Percentiles rank a stretch among this genome's conserved stretches.
Conservation (phyloP, 495 filamentous ascomycete species). For the Hyaloscypha hepaticicola region DNA sequence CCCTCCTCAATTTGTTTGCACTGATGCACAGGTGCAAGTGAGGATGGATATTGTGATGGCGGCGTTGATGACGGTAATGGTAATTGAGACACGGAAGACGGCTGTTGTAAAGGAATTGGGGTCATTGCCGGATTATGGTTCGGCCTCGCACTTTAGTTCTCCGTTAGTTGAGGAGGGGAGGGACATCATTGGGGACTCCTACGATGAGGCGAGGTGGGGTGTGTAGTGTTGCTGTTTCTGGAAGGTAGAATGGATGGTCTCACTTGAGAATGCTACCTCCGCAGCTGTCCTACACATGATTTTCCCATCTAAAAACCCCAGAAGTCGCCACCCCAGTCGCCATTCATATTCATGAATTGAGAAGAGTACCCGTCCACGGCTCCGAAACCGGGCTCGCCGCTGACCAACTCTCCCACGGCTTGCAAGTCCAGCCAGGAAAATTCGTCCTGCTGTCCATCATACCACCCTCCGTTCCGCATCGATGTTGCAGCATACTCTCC, state of each 20-base stretch:
- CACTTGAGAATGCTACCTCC: too few relatives aligned
- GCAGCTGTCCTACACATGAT: too few relatives aligned
- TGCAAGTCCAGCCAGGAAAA: constrained; percentile 28
- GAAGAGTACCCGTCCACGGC: neutral
- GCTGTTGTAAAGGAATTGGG: constrained; percentile 10
- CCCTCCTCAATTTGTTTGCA: constrained; percentile 8
- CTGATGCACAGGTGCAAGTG: neutral
- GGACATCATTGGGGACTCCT: neutral
- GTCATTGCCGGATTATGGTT: constrained; percentile 4
- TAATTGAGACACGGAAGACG: constrained; percentile 22
- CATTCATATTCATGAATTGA: neutral
- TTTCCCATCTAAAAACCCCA: neutral
- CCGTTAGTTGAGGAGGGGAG: constrained; percentile 7
- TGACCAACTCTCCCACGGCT: constrained; percentile 22
- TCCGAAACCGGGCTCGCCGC: neutral
- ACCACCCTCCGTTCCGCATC: neutral
- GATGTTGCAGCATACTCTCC: neutral
- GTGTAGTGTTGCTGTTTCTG: neutral
- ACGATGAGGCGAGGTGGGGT: neutral
- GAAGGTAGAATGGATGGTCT: neutral
- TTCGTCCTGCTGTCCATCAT: constrained; percentile 13
- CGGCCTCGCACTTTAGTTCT: neutral
- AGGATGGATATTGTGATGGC: constrained; percentile 13
- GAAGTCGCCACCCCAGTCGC: neutral
- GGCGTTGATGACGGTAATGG: constrained; percentile 13